Percentiles rank a stretch among this genome's conserved stretches.
Conservation (phyloP, 345 rosid species). For the Psidium friedrichsthalianum region DNA sequence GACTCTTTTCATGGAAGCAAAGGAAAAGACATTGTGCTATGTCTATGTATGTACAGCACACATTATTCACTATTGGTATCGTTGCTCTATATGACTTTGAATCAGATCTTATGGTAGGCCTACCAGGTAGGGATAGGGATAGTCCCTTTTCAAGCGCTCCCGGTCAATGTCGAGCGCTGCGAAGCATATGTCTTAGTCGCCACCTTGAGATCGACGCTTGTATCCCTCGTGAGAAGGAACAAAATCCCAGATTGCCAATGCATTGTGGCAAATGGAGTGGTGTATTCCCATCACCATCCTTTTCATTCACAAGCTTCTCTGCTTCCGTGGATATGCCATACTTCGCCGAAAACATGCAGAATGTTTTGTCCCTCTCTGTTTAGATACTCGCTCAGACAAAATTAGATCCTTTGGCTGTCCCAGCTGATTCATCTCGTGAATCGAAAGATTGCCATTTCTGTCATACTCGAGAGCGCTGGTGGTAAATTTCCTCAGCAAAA, state of each 20-base stretch:
- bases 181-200: neutral
- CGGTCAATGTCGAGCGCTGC: neutral
- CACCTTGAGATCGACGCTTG: neutral
- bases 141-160: neutral
- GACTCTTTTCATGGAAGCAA: neutral
- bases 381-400: neutral
- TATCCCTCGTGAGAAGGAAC: neutral
- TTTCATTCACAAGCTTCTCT: neutral
- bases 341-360: neutral
- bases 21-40: neutral
- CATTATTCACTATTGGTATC: neutral
- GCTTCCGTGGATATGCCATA: rapidly evolving
- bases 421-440: neutral
- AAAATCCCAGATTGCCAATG: neutral
- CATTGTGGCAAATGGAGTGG: neutral
- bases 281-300: neutral
- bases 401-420: neutral
- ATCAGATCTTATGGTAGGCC: neutral
- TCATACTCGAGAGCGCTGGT: neutral
- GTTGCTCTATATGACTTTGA: neutral
- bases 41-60: neutral
- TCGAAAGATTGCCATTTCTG: neutral
- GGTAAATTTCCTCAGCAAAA: neutral
- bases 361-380: neutral
- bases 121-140: too few relatives aligned